Evolutionary conservation across 2,329 filamentous ascomycete genomes (phyloP), one percentile per base, ranked within the genome.

Genomic region (Fusarium sp.): DNA sequence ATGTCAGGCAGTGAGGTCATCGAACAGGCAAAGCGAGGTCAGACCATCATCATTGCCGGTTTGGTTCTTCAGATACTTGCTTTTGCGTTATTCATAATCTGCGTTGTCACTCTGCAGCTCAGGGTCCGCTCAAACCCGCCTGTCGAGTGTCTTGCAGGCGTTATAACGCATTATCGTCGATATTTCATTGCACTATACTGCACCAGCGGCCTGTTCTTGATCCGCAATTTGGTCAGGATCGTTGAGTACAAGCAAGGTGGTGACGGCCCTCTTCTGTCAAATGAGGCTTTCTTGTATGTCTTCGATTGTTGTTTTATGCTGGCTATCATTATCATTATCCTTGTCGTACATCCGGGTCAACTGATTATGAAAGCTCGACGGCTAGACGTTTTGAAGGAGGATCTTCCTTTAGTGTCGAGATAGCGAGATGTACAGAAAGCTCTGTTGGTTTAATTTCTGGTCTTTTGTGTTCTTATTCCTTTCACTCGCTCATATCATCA

Each of bases 51-150:
- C 8, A 46, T 46, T 10, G 9, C 7, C 28, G 44, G 44, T 12
- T n/a, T 46, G 4, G 28, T 30, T 19, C 14, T 26, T 18, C 44
- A 46, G 28, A 30, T 46, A 7, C 0, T 26, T 19, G 44, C 44
- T 5, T 80, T 75, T 37, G 34, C 34, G 0, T n/a, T 37, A 4
- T 37, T 37, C 18, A 37, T 37, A n/a, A 11, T 37, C 34, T 37
- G 34, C 18, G 34, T 37, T 11, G 18, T 37, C 18, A n/a, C 34
- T 37, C 9, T 37, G 6, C 34, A 37, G 34, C 34, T 37, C 34
- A 37, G 34, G 6, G 12, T 37, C 18, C 34, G 18, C 9, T 37
- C 34, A 4, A 37, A 11, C 18, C 34, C 34, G 10, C 34, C 34
- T 37, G 18, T 37, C 18, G 5, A 37, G 34, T 37, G 34, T 37